phyloP scores from a whole-genome alignment of 169 alveolate genomes.

The Plasmodium adleri region DNA sequence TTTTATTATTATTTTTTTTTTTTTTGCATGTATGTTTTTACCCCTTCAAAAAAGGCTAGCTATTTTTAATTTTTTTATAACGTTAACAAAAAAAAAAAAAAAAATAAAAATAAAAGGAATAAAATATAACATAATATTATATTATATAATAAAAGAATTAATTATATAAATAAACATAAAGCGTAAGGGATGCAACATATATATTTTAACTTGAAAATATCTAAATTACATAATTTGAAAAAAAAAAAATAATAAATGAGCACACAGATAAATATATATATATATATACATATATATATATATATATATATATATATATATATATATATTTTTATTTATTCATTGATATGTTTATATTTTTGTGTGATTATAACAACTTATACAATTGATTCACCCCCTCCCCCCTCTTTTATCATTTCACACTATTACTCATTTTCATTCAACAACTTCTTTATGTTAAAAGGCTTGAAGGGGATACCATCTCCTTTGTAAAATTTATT shows the following conservation, averaged over 20 bases:
- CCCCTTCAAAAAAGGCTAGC: too few species aligned
- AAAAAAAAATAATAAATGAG: not conserved
- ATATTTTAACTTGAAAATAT: too few species aligned
- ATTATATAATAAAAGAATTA: too few species aligned
- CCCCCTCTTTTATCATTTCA: not conserved
- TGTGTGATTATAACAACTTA: not conserved
- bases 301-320: not conserved
- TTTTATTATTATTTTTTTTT: too few species aligned
- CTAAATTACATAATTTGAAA: too few species aligned
- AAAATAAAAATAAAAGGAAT: too few species aligned
- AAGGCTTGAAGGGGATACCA: conserved; percentile 89
- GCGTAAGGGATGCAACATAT: too few species aligned
- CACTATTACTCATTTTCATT: conserved; percentile 17
- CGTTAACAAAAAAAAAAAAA: too few species aligned
- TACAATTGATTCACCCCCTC: not conserved
- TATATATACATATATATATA: not conserved
- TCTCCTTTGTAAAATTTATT: conserved; percentile 99
- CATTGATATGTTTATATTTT: not conserved
- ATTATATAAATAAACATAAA: too few species aligned
- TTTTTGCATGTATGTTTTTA: too few species aligned
- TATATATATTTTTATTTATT: not conserved
- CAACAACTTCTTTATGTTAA: conserved; percentile 55
- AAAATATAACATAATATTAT: too few species aligned
- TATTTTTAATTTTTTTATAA: too few species aligned
- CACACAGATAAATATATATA: not conserved